A percentile compares a stretch with the other conserved stretches of the same genome.
Evolutionary conservation across 1,284 basidiomycete genomes (phyloP).

Genomic region (Pascua guehoae): DNA sequence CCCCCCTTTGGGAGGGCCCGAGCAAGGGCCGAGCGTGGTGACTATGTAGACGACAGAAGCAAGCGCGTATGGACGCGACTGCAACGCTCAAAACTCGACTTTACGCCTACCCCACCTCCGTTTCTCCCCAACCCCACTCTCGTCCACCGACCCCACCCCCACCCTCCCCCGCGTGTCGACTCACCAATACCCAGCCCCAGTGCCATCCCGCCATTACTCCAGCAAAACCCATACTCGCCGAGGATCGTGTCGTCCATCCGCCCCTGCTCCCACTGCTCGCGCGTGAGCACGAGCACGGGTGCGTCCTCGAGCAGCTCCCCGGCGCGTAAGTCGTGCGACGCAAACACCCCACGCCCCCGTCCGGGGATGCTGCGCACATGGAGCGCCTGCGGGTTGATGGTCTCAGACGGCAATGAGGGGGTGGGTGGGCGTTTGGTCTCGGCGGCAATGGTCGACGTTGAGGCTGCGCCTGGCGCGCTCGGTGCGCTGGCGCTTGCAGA

Average conservation of each 20-base stretch:
- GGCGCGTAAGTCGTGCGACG: slow-evolving; percentile 59
- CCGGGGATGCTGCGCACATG: slow-evolving; percentile 32
- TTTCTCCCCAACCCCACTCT: too few species aligned
- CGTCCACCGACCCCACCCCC: neutral
- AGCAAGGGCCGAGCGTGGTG: neutral
- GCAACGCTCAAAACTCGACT: neutral
- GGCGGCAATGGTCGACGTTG: too few species aligned
- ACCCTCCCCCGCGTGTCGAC: slow-evolving; percentile 25
- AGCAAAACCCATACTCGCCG: slow-evolving; percentile 82
- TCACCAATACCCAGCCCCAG: slow-evolving; percentile 80
- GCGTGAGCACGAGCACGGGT: slow-evolving; percentile 74
- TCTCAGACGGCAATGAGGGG: slow-evolving; percentile 1
- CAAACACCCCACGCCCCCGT: slow-evolving; percentile 46
- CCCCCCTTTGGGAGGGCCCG: too few species aligned
- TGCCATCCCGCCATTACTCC: slow-evolving; percentile 74
- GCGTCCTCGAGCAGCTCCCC: slow-evolving; percentile 73
- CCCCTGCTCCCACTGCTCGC: slow-evolving; percentile 67
- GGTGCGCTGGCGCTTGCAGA: too few species aligned
- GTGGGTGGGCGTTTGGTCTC: too few species aligned
- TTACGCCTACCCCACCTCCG: neutral
- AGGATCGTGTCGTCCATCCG: slow-evolving; percentile 62
- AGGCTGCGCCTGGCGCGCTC: too few species aligned
- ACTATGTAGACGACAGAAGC: neutral
- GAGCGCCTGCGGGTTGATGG: slow-evolving; percentile 43
- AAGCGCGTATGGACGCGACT: neutral